phyloP scores from a whole-genome alignment of 2,329 filamentous ascomycete genomes.

The Nothomitra cinnamomea region DNA sequence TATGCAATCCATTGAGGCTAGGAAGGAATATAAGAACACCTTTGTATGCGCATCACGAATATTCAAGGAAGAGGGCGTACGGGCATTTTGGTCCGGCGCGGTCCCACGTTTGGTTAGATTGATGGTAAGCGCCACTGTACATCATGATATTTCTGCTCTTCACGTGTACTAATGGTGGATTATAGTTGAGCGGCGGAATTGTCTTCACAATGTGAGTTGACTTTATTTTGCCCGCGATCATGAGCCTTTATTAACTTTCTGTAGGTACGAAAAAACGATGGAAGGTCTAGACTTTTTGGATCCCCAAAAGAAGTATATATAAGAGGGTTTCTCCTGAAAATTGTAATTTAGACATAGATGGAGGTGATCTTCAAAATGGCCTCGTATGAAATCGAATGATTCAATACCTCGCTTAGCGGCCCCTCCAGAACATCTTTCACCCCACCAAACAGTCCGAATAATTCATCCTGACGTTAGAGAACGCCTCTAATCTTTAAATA shows the following conservation, averaged over 20 bases:
- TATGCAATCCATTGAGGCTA: constrained; percentile 92
- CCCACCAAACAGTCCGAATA: too few species aligned
- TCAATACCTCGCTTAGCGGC: too few species aligned
- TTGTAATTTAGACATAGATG: background rate
- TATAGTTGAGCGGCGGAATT: constrained; percentile 67
- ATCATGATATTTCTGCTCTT: too few species aligned
- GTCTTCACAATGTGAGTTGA: constrained; percentile 72
- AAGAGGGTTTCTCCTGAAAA: background rate
- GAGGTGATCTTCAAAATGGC: background rate
- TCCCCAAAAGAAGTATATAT: constrained; percentile 72
- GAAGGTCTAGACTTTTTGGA: constrained; percentile 67
- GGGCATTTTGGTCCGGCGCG: constrained; percentile 90
- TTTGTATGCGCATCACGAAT: constrained; percentile 69
- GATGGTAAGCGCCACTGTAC: constrained; percentile 26
- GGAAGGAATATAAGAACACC: constrained; percentile 67
- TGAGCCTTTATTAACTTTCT: constrained; percentile 14
- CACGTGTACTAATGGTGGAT: background rate
- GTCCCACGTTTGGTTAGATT: constrained; percentile 69
- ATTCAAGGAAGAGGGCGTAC: constrained; percentile 70
- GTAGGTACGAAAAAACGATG: constrained; percentile 82
- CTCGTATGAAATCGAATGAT: background rate
- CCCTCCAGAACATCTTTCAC: too few species aligned
- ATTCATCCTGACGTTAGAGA: too few species aligned
- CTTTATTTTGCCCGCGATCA: background rate
- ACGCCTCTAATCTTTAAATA: background rate